A percentile compares a stretch with the other conserved stretches of the same genome.
Conservation (phyloP, 2,329 filamentous ascomycete species). For the Ceratocystis albifundus region DNA sequence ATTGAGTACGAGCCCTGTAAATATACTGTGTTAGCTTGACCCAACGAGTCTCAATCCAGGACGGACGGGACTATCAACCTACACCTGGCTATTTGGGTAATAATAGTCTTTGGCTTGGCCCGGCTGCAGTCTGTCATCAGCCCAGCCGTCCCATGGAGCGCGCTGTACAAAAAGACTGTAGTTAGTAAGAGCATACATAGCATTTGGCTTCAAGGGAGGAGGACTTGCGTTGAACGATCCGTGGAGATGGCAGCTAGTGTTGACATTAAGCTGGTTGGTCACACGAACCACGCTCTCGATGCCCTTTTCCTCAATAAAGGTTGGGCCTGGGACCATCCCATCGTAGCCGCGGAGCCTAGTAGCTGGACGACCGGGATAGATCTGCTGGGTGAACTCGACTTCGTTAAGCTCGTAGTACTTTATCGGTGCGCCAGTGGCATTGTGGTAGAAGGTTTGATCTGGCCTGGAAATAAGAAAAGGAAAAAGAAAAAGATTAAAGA, state of each 20-base stretch:
- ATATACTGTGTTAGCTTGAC: background rate
- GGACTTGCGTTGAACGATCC: slow-evolving; percentile 36
- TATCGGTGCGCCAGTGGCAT: slow-evolving; percentile 30
- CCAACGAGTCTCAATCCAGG: too few species aligned
- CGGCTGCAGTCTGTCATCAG: slow-evolving; percentile 39
- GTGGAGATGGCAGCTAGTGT: slow-evolving; percentile 43
- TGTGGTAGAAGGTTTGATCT: slow-evolving; percentile 30
- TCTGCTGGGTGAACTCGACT: slow-evolving; percentile 29
- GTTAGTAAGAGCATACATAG: background rate
- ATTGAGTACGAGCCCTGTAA: slow-evolving; percentile 38
- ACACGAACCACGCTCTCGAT: slow-evolving; percentile 44
- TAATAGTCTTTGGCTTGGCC: slow-evolving; percentile 52
- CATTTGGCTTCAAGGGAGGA: background rate
- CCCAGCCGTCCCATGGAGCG: slow-evolving; percentile 39
- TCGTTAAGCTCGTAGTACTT: slow-evolving; percentile 32
- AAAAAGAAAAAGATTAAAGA: background rate
- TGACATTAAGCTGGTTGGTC: slow-evolving; percentile 37
- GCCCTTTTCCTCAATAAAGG: slow-evolving; percentile 38
- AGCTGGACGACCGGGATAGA: slow-evolving; percentile 31
- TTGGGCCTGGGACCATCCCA: slow-evolving; percentile 44
- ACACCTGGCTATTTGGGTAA: slow-evolving; percentile 43
- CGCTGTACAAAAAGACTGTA: slow-evolving; percentile 24
- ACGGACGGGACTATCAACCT: background rate
- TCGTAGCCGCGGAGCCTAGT: slow-evolving; percentile 39
- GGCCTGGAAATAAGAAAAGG: too few species aligned